Evolutionary conservation across 306 rosid species (phyloP), one percentile per base, ranked within the genome.

Genomic region (Pueraria montana): DNA sequence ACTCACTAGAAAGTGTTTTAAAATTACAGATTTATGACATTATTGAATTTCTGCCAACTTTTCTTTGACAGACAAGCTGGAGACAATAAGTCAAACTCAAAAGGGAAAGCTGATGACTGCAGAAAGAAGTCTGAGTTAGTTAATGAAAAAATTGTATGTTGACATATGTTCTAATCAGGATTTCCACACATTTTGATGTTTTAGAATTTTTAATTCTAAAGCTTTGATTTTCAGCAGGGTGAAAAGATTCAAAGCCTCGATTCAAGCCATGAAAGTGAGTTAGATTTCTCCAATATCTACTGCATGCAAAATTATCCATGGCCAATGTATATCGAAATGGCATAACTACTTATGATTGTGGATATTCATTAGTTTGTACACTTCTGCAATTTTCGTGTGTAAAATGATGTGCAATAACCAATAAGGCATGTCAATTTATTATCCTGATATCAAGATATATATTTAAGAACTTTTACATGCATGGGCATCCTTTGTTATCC

Each of bases 21-120:
- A 36, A 65, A 62, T 38, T 21, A 77, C 30, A 23, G 74, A 50
- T 72, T 55, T 78, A 45, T 38, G 85, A 64, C 70, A 66, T 69
- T 74, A 77, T 84, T 72, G 32, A 81, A 61, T 76, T 82, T 48
- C 63, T 83, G 74, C 79, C 78, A 84, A 87, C 78, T 86, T 42
- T 87, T 86, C 72, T 67, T 67, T 84, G 88, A 87, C 94, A 88
- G 91, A 82, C 91, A 88, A 86, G 86, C 74, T 79, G 86, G 42
- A 83, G 83, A 89, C 67, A 87, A 77, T 61, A 56, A 78, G 50
- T 80, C 24, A 17, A 64, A 34, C 46, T 32, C 85, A 52, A 83
- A 79, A 65, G 78, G 78, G 86, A 83, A 87, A 81, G 80, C 67
- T 61, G 87, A 83, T 84, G 88, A 79, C 77, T 55, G 56, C 49